A percentile compares a stretch with the other conserved stretches of the same genome.
These are phyloP conservation scores for Colletotrichum euphorbiae DNA, from an alignment of 2,329 filamentous ascomycete species.

Conservation along the genomic window DNA sequence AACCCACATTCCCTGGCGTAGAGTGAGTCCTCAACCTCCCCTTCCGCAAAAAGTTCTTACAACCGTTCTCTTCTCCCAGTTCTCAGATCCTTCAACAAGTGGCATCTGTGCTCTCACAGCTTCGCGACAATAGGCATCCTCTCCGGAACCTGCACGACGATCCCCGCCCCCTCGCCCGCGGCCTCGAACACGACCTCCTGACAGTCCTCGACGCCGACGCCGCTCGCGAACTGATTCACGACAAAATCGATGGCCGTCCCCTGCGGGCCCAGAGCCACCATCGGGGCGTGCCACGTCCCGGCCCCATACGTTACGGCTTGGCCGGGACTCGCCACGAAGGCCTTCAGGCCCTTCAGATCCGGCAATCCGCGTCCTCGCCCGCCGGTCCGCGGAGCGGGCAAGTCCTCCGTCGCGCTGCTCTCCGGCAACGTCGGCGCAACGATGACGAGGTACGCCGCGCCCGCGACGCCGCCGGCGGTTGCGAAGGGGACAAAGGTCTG, in stretches of 20 bases:
- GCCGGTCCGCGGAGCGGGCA: conserved; percentile 51
- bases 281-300: conserved; percentile 96
- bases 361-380: conserved; percentile 70
- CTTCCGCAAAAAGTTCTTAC: no score
- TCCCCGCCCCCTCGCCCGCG: conserved; percentile 53
- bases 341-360: conserved; percentile 75
- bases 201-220: conserved; percentile 84
- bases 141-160: conserved; percentile 50
- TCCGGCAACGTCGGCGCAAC: conserved; percentile 79
- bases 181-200: conserved; percentile 73
- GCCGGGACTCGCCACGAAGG: conserved; percentile 80
- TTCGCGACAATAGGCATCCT: conserved; percentile 31
- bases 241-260: conserved; percentile 81
- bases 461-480: conserved; percentile 41
- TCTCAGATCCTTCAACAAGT: neutral
- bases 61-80: neutral
- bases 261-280: conserved; percentile 80
- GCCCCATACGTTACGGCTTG: conserved; percentile 93
- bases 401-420: conserved; percentile 47
- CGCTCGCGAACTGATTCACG: conserved; percentile 90
- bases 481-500: conserved; percentile 90
- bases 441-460: conserved; percentile 80
- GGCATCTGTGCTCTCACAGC: conserved; percentile 17
- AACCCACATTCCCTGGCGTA: no score
- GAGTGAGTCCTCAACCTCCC: no score